These are phyloP conservation scores for Margaritispora aquatica DNA, from an alignment of 495 filamentous ascomycete genomes.

Conservation along the genomic window DNA sequence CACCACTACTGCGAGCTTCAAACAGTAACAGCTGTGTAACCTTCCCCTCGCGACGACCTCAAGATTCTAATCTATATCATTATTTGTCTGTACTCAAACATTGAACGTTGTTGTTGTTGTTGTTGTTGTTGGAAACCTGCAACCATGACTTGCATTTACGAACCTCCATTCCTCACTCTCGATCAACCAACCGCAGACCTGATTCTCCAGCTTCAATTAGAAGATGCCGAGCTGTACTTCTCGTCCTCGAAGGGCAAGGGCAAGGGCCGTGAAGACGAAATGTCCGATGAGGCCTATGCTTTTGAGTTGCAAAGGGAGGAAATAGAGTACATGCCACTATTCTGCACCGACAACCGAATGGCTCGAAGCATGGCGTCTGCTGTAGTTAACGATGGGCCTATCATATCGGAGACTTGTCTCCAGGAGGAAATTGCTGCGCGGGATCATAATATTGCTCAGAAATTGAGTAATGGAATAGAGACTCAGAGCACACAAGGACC, in stretches of 20 bases:
- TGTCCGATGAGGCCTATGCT: constrained; percentile 27
- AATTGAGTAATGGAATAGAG: constrained; percentile 4
- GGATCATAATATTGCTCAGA: constrained; percentile 21
- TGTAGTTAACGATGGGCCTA: constrained; percentile 24
- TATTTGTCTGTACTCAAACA: too few relatives aligned
- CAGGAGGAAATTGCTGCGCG: constrained; percentile 19
- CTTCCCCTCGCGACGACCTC: neutral
- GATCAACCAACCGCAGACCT: constrained; percentile 7
- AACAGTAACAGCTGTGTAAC: too few relatives aligned
- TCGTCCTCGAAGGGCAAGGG: constrained; percentile 27
- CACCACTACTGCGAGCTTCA: neutral
- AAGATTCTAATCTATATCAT: too few relatives aligned
- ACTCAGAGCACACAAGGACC: neutral
- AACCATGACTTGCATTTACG: neutral
- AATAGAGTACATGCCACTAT: constrained; percentile 12
- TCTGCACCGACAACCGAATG: constrained; percentile 26
- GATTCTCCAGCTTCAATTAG: constrained; percentile 23
- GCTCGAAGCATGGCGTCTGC: constrained; percentile 27
- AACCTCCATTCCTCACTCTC: neutral
- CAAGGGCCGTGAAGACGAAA: constrained; percentile 24
- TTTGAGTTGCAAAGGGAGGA: constrained; percentile 25
- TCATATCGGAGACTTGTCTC: constrained; percentile 16
- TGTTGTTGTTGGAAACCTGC: too few relatives aligned
- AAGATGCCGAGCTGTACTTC: constrained; percentile 22
- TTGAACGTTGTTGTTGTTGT: too few relatives aligned